A percentile compares a stretch with the other conserved stretches of the same genome.
phyloP scores from a whole-genome alignment of 345 rosid genomes.

The Pistacia atlantica region DNA sequence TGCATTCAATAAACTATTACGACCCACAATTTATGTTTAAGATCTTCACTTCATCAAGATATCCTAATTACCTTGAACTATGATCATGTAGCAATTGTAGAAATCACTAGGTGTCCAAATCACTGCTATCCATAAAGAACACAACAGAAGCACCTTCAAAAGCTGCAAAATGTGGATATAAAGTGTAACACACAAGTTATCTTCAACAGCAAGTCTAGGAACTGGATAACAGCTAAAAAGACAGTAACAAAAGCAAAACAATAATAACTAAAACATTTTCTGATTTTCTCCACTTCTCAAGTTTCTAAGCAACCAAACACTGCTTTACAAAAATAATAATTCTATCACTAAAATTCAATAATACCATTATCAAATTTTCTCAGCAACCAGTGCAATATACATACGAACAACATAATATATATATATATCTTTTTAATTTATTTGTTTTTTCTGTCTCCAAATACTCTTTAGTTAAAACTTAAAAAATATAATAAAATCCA shows the following conservation, averaged over 20 bases:
- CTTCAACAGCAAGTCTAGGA: not conserved
- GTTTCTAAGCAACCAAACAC: slow-evolving; percentile 20
- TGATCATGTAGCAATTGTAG: slow-evolving; percentile 58
- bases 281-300: not conserved
- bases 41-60: not conserved
- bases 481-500: not conserved
- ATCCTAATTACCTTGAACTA: slow-evolving; percentile 71
- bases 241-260: not conserved
- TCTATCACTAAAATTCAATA: not conserved
- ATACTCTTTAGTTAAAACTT: not conserved
- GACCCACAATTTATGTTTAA: not conserved
- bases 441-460: not conserved
- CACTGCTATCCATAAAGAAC: slow-evolving; percentile 63
- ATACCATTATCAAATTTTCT: not conserved
- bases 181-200: not conserved
- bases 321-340: not conserved
- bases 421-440: not conserved
- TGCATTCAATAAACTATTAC: too few species aligned
- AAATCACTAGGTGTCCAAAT: slow-evolving; percentile 48
- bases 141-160: slow-evolving; percentile 70
- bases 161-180: slow-evolving; percentile 48
- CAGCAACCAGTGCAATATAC: slow-evolving; percentile 6
- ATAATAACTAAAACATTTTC: not conserved
- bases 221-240: not conserved
- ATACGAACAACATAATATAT: not conserved